Conservation (phyloP, 129 eudicot genomes). For the Silybum marianum region DNA sequence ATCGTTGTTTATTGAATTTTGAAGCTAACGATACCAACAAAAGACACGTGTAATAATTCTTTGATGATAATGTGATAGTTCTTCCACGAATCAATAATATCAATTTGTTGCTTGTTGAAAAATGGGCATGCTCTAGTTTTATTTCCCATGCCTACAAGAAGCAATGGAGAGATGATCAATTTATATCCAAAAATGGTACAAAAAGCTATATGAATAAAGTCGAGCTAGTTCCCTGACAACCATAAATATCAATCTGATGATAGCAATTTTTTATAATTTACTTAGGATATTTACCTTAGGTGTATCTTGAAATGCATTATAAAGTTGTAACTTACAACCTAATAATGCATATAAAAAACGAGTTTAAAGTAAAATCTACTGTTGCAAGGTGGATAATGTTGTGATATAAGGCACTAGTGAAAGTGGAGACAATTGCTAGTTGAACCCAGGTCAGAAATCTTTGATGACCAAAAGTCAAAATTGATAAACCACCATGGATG, state of each 20-base stretch:
- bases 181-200: slow-evolving; percentile 30
- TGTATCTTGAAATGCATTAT: neutral
- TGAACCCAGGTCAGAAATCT: slow-evolving; percentile 46
- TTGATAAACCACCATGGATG: slow-evolving; percentile 32
- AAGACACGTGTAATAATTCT: neutral
- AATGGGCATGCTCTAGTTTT: slow-evolving; percentile 35
- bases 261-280: neutral
- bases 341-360: neutral
- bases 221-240: slow-evolving; percentile 18
- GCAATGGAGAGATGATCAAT: slow-evolving; percentile 25
- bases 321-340: neutral
- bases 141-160: slow-evolving; percentile 62
- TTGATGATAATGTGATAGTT: neutral
- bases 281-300: neutral
- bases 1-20: slow-evolving; percentile 34
- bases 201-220: slow-evolving; percentile 26
- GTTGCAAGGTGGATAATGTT: slow-evolving; percentile 27
- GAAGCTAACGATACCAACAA: slow-evolving; percentile 12
- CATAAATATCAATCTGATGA: slow-evolving; percentile 26
- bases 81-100: slow-evolving; percentile 12
- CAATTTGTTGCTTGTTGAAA: slow-evolving; percentile 24
- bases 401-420: slow-evolving; percentile 29
- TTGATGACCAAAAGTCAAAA: slow-evolving; percentile 28
- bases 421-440: slow-evolving; percentile 46
- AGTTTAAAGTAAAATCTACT: slow-evolving; percentile 5